Percentiles rank a stretch among this genome's conserved stretches.
phyloP scores from a whole-genome alignment of 1,139 yeast species.

The Candida tropicalis region DNA sequence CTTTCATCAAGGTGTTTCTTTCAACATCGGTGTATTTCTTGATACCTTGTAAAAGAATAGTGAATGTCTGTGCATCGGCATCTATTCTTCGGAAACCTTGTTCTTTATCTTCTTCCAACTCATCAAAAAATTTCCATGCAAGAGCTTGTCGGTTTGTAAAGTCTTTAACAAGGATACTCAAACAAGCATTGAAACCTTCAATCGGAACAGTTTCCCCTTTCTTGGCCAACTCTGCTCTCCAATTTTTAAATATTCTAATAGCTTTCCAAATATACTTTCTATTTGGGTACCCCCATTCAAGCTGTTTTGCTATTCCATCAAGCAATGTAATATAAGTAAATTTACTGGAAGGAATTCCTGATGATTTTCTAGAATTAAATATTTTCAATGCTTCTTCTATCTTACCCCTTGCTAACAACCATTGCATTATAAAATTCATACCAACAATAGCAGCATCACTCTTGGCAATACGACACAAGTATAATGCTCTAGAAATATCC shows the following conservation, averaged over 20 bases:
- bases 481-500: constrained; percentile 51
- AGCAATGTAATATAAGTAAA: constrained; percentile 59
- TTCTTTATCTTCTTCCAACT: constrained; percentile 24
- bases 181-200: constrained; percentile 42
- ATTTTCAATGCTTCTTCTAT: constrained; percentile 49
- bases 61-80: constrained; percentile 43
- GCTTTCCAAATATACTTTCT: constrained; percentile 25
- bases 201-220: constrained; percentile 20
- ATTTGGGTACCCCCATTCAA: constrained; percentile 37
- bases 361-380: constrained; percentile 57
- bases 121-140: constrained; percentile 46
- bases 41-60: constrained; percentile 43
- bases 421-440: constrained; percentile 59
- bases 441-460: constrained; percentile 54
- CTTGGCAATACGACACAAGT: constrained; percentile 51
- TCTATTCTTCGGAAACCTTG: constrained; percentile 19
- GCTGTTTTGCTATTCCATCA: constrained; percentile 53
- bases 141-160: constrained; percentile 32
- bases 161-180: constrained; percentile 39
- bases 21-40: constrained; percentile 25
- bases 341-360: constrained; percentile 57
- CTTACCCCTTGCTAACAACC: constrained; percentile 45
- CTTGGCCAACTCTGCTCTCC: constrained; percentile 15
- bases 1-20: constrained; percentile 20
- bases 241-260: constrained; percentile 24